phyloP scores from a whole-genome alignment of 805 yeast species.

The Nakazawaea anatomiae region DNA sequence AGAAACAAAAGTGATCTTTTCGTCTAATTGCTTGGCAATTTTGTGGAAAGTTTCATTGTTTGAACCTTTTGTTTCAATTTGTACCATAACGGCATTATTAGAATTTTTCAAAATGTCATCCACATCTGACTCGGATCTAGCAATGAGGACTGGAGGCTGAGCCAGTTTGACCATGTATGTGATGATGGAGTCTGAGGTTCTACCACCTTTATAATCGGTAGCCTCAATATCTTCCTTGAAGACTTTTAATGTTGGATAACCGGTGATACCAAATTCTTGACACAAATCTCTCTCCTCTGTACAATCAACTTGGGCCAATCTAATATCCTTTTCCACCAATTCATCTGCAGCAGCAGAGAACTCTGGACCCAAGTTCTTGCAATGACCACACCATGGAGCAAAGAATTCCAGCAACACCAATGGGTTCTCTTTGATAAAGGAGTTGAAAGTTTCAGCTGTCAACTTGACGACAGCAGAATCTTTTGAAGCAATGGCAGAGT shows the following conservation, averaged over 20 bases:
- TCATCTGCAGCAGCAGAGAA: constrained; percentile 65
- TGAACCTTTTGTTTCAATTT: constrained; percentile 31
- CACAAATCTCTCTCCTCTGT: constrained; percentile 72
- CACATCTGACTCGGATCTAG: constrained; percentile 43
- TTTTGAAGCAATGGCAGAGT: constrained; percentile 66
- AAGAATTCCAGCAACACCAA: constrained; percentile 82
- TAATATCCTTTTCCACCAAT: constrained; percentile 55
- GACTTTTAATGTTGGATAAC: constrained; percentile 81
- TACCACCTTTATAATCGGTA: constrained; percentile 76
- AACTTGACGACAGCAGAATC: constrained; percentile 86
- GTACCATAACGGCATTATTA: constrained; percentile 52
- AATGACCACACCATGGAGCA: constrained; percentile 98
- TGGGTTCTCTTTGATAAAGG: constrained; percentile 64
- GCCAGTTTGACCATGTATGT: constrained; percentile 77
- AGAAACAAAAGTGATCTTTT: constrained; percentile 54
- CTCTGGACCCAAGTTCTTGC: constrained; percentile 84
- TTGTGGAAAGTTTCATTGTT: constrained; percentile 53
- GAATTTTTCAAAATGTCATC: constrained; percentile 41
- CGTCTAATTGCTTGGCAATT: constrained; percentile 62
- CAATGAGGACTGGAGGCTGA: constrained; percentile 63
- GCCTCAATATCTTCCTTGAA: constrained; percentile 49
- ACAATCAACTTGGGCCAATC: constrained; percentile 82
- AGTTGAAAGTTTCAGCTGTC: constrained; percentile 56
- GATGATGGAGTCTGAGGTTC: constrained; percentile 74
- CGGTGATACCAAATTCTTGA: constrained; percentile 59